Evolutionary conservation across 2,329 filamentous ascomycete genomes (phyloP).

Genomic region (Colletotrichum godetiae): DNA sequence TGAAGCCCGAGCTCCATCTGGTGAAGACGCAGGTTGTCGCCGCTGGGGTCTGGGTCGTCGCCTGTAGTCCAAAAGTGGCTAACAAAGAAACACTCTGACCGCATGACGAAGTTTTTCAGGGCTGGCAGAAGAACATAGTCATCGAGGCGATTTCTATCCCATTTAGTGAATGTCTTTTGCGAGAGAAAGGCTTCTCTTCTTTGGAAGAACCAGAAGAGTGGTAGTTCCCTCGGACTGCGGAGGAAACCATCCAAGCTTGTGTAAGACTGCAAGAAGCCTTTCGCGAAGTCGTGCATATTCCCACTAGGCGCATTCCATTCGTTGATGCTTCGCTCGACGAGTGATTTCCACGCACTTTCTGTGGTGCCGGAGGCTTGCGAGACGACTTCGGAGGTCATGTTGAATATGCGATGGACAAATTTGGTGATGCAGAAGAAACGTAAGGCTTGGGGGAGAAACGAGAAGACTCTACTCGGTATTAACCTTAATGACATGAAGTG

Average conservation of each 20-base stretch:
- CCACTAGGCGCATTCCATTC: neutral
- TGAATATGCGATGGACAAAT: neutral
- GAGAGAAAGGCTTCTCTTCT: neutral
- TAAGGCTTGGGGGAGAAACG: neutral
- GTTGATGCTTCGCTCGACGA: neutral
- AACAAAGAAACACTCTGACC: neutral
- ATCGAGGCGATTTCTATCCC: neutral
- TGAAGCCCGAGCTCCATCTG: neutral
- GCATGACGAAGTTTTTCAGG: neutral
- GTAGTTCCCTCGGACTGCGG: neutral
- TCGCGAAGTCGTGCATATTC: neutral
- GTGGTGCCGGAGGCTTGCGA: neutral
- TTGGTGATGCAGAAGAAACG: neutral
- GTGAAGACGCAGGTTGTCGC: neutral
- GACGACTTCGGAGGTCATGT: neutral
- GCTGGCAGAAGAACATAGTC: neutral
- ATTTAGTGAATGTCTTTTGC: neutral
- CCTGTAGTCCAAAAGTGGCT: neutral
- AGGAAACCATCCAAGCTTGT: neutral
- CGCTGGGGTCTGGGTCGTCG: neutral
- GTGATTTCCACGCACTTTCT: neutral
- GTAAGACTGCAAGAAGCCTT: neutral
- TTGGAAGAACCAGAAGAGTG: neutral
- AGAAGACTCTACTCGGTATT: neutral
- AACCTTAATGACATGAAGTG: neutral